Conservation (phyloP, 805 yeast genomes). For the Monosporozyma solicola region DNA sequence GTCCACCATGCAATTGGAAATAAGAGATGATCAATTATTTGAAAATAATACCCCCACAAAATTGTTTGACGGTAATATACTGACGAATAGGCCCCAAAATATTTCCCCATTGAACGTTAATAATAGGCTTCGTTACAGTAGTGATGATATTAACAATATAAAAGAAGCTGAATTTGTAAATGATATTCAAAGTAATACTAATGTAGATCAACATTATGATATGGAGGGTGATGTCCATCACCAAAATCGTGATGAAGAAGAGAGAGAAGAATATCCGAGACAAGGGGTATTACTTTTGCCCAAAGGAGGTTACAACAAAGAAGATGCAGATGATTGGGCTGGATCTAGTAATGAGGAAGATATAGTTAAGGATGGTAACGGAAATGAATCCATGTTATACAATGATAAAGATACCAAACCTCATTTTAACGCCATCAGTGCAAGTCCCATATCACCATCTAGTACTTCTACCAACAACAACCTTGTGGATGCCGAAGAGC, state of each 20-base stretch:
- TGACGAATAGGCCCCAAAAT: neutral
- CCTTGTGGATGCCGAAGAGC: conserved; percentile 1
- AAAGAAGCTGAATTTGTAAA: neutral
- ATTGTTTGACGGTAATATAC: neutral
- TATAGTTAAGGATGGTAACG: neutral
- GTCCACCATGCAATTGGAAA: neutral
- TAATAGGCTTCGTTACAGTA: conserved; percentile 2
- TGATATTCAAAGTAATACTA: too few relatives aligned
- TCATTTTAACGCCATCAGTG: neutral
- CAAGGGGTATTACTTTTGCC: conserved; percentile 26
- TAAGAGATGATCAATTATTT: neutral
- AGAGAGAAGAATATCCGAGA: conserved; percentile 11
- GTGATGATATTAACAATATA: conserved; percentile 9
- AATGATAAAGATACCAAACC: neutral
- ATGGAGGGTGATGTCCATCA: conserved; percentile 7
- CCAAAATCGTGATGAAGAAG: conserved; percentile 5
- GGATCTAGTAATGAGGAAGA: neutral
- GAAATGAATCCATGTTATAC: neutral
- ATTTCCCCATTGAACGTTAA: neutral
- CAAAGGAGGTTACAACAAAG: conserved; percentile 16
- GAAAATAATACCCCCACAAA: neutral
- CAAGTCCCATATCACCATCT: neutral
- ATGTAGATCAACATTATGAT: neutral
- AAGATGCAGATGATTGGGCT: conserved; percentile 3
- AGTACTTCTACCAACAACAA: neutral